Conservation (phyloP, 2,329 filamentous ascomycete genomes). For the Penicillium digitatum region DNA sequence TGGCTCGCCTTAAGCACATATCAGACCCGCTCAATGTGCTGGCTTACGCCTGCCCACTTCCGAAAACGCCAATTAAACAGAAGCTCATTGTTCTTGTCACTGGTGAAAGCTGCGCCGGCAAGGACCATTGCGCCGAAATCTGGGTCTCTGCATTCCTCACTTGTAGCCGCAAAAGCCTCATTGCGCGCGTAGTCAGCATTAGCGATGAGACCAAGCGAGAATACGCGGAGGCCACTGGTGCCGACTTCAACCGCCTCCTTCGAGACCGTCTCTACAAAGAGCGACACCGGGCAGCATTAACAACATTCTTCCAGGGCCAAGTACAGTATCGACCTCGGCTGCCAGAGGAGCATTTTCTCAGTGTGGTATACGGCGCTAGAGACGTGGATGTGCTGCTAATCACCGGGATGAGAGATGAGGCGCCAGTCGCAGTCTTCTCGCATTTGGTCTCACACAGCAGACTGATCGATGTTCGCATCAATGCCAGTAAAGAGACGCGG, state of each 20-base stretch:
- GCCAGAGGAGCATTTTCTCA: conserved; percentile 51
- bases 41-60: conserved; percentile 55
- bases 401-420: conserved; percentile 60
- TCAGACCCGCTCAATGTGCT: conserved; percentile 53
- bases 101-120: conserved; percentile 51
- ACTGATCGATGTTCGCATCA: conserved; percentile 53
- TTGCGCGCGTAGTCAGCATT: conserved; percentile 50
- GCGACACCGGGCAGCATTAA: conserved; percentile 53
- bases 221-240: conserved; percentile 51
- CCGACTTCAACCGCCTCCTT: conserved; percentile 49
- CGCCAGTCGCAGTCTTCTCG: conserved; percentile 53
- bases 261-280: conserved; percentile 59
- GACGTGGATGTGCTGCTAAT: conserved; percentile 56
- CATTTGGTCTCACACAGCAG: conserved; percentile 52
- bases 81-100: conserved; percentile 57
- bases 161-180: conserved; percentile 27
- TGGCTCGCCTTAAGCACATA: conserved; percentile 50
- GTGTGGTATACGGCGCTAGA: conserved; percentile 41
- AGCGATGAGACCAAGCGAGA: conserved; percentile 57
- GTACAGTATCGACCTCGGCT: conserved; percentile 44
- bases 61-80: conserved; percentile 31
- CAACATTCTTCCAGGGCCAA: conserved; percentile 50
- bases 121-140: conserved; percentile 56
- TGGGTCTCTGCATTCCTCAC: conserved; percentile 48
- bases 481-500: conserved; percentile 40